Percentiles rank a stretch among this genome's conserved stretches.
phyloP scores from a whole-genome alignment of 148 eudicot species.

The Gaultheria prostrata region DNA sequence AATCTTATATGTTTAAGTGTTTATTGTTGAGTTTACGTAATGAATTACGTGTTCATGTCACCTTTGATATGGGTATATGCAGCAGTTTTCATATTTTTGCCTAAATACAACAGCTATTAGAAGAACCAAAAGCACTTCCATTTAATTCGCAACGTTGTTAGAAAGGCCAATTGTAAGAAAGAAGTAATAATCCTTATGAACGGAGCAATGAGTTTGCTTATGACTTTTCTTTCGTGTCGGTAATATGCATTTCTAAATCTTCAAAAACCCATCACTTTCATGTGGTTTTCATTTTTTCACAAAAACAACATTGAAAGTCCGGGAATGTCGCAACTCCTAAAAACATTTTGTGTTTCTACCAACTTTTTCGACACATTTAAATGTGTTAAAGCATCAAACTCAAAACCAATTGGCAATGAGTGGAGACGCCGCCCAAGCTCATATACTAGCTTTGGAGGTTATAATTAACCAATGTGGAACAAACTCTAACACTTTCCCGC shows the following conservation, averaged over 20 bases:
- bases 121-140: too few species aligned
- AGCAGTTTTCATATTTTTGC: neutral
- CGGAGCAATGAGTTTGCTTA: neutral
- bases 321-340: neutral
- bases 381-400: too few species aligned
- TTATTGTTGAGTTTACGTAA: neutral
- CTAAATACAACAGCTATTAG: neutral
- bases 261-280: neutral
- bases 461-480: too few species aligned
- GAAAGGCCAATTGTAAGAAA: neutral
- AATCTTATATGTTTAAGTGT: neutral
- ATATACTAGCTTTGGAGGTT: too few species aligned
- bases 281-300: neutral
- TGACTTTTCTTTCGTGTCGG: neutral
- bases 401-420: too few species aligned
- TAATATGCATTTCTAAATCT: neutral
- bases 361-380: neutral
- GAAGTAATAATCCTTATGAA: neutral
- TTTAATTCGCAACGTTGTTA: neutral
- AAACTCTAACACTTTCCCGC: too few species aligned
- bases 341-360: neutral
- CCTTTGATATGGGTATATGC: neutral
- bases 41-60: neutral
- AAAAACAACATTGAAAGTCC: neutral
- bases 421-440: too few species aligned